Conservation (phyloP, 257 asterid genomes). For the Solanum piurae region DNA sequence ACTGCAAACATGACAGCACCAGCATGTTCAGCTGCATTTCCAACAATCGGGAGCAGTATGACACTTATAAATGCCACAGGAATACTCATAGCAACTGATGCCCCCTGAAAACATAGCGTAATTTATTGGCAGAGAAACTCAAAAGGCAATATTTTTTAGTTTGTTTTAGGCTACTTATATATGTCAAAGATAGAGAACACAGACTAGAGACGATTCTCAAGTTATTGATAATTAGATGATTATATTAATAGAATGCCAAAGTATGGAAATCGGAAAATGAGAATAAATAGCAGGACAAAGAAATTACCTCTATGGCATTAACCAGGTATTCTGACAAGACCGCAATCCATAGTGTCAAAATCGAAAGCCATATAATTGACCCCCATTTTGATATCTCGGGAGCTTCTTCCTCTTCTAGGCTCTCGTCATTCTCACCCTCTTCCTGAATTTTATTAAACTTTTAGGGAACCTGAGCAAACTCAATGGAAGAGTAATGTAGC, state of each 20-base stretch:
- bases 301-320: slow-evolving; percentile 59
- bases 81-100: slow-evolving; percentile 63
- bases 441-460: slow-evolving; percentile 21
- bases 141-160: not conserved
- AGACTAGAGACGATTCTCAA: not conserved
- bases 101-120: slow-evolving; percentile 39
- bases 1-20: slow-evolving; percentile 83
- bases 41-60: slow-evolving; percentile 74
- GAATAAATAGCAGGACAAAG: not conserved
- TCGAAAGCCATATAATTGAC: slow-evolving; percentile 52
- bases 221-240: not conserved
- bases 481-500: not conserved
- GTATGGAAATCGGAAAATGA: not conserved
- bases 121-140: not conserved
- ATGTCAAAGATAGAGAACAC: not conserved
- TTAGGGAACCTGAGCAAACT: not conserved
- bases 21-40: slow-evolving; percentile 88
- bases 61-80: slow-evolving; percentile 82
- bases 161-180: not conserved
- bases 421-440: slow-evolving; percentile 24
- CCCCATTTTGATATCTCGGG: slow-evolving; percentile 66
- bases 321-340: slow-evolving; percentile 64
- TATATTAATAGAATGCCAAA: not conserved
- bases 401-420: slow-evolving; percentile 45
- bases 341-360: slow-evolving; percentile 53